Base-by-base conservation (phyloP, 2,329 filamentous ascomycete species). In the Teratosphaeria viscida region DNA sequence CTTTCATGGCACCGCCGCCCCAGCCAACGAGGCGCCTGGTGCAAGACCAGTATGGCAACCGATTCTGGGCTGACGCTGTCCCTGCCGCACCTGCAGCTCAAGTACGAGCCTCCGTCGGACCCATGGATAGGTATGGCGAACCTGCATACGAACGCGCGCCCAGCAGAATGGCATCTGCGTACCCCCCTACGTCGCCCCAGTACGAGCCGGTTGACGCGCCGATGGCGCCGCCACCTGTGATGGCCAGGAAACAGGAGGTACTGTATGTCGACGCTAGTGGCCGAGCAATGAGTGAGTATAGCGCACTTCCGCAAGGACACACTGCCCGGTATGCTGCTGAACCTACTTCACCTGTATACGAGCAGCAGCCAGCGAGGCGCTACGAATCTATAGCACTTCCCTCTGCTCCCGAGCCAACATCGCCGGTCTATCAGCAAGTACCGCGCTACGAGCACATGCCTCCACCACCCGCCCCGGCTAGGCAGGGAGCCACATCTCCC, bases 31-130 rank as follows among this genome's bases (percentile, higher is more conserved):
- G 84, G 86, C 62, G 87, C 16, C 66, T 96, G 63, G 80, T 95
- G 37, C 79, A 95, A 58, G 92, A 96, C 74, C 85, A 89, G 62
- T 89, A 86, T 73, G 91, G 91, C 49, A 89, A 89, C 71, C 85
- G 90, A 70, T 96, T 92, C 75, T 83, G 83, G 62, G 82, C 84
- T 63, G 78, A 79, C 52, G 73, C 81, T 5, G 71, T 77, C 43
- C 69, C 72, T 12, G 72, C 75, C 16, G 63, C 58, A 16, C 59
- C 66, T 12, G 29, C 49, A 1, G 23, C 43, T 1, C 29, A 29
- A 3, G 58, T 71, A 35, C 58, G 81, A 54, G 81, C 82, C 56
- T 85, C 83, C 7, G 77, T 81, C 16, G 81, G 80, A 4, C 70
- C 69, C 12, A 57, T 66, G 43, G 67, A 66, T 37, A 59, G 62